Evolutionary conservation across 1,139 yeast species (phyloP).

Genomic region (Sugiyamaella pinicola): DNA sequence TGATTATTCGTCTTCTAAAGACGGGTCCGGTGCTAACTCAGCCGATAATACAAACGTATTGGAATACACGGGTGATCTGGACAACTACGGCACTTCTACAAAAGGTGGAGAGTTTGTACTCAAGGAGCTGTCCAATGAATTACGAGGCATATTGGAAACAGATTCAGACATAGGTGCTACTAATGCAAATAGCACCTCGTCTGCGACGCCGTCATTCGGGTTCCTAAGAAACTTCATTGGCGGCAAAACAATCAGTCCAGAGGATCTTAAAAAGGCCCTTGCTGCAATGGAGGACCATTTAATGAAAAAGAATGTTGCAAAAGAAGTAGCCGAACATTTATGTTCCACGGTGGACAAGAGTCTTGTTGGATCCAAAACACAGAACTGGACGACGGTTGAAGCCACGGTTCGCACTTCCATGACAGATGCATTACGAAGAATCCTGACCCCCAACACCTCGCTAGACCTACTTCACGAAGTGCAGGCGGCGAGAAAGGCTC

Average conservation of each 20-base stretch:
- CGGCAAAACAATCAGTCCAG: constrained; percentile 57
- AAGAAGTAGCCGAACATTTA: constrained; percentile 59
- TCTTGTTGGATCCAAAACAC: constrained; percentile 65
- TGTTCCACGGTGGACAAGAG: constrained; percentile 61
- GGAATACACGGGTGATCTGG: constrained; percentile 46
- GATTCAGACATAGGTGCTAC: constrained; percentile 11
- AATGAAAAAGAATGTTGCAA: constrained; percentile 56
- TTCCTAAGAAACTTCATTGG: constrained; percentile 61
- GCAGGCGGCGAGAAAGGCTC: constrained; percentile 46
- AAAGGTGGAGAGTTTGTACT: constrained; percentile 54
- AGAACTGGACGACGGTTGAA: constrained; percentile 64
- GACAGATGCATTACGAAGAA: constrained; percentile 73
- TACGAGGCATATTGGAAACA: constrained; percentile 45
- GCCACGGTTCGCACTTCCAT: constrained; percentile 66
- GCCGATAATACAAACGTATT: constrained; percentile 42
- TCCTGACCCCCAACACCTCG: constrained; percentile 90
- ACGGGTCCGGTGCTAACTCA: constrained; percentile 23
- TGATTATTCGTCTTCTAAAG: constrained; percentile 51
- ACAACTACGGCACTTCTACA: constrained; percentile 52
- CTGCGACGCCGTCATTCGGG: constrained; percentile 47
- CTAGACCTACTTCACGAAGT: constrained; percentile 85
- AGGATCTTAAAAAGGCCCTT: constrained; percentile 49
- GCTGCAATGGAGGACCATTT: constrained; percentile 51
- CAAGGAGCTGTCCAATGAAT: constrained; percentile 52
- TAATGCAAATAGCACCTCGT: constrained; percentile 9